Evolutionary conservation across 495 filamentous ascomycete genomes (phyloP).

Genomic region (Penicillium longicatenatum): DNA sequence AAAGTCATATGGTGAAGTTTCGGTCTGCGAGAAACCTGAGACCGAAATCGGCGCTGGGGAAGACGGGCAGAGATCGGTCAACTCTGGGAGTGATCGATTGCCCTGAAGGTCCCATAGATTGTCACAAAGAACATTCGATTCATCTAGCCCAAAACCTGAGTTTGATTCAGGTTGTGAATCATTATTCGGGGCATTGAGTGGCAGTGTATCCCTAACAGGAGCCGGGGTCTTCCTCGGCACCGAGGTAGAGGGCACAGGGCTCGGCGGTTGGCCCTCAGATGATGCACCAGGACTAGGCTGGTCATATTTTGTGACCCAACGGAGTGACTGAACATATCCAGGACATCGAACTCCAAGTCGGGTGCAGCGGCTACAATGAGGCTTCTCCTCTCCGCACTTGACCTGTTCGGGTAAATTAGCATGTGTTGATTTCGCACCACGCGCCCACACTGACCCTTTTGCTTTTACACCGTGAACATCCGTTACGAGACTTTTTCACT

Average conservation of each 20-base stretch:
- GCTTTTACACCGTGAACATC: constrained; percentile 52
- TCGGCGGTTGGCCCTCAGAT: constrained; percentile 15
- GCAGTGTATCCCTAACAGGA: constrained; percentile 2
- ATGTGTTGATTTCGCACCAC: not conserved
- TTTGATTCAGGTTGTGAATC: constrained; percentile 9
- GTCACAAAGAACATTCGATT: constrained; percentile 29
- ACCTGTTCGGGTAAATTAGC: constrained; percentile 37
- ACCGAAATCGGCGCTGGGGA: constrained; percentile 19
- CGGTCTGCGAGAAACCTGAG: constrained; percentile 20
- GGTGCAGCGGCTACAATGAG: constrained; percentile 53
- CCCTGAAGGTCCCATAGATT: constrained; percentile 41
- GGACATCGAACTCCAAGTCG: constrained; percentile 52
- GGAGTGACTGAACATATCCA: constrained; percentile 54
- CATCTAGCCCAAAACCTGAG: constrained; percentile 21
- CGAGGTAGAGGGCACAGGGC: constrained; percentile 14
- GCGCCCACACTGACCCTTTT: constrained; percentile 42
- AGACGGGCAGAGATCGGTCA: constrained; percentile 35
- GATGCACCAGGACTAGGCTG: constrained; percentile 21
- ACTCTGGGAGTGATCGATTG: constrained; percentile 34
- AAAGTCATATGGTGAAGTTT: constrained; percentile 30
- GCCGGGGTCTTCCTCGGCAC: constrained; percentile 5
- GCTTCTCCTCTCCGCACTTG: constrained; percentile 59
- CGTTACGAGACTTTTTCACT: constrained; percentile 51
- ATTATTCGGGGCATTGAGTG: constrained; percentile 12
- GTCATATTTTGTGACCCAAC: constrained; percentile 57